Evolutionary conservation across 129 eudicot species (phyloP).

Genomic region (Lactuca saligna): DNA sequence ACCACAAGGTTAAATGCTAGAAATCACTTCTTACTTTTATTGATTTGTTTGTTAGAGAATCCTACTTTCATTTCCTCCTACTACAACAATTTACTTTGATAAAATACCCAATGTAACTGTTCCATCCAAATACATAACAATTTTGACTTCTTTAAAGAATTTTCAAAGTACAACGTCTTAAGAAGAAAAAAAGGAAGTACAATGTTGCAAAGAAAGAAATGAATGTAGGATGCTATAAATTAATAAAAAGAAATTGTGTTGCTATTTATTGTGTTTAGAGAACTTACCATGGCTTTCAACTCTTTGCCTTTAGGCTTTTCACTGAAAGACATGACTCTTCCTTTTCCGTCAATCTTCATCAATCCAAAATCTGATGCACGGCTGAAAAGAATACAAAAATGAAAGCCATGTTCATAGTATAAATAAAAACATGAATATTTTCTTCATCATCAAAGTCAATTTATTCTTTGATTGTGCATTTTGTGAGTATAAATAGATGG

Average conservation of each 20-base stretch:
- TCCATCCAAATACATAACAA: neutral
- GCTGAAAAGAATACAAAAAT: constrained; percentile 31
- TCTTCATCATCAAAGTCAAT: neutral
- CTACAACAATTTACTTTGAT: neutral
- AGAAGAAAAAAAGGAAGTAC: too few relatives aligned
- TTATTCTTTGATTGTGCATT: neutral
- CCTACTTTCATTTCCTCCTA: neutral
- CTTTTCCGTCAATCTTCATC: constrained; percentile 87
- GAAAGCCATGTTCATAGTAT: neutral
- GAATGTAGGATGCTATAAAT: neutral
- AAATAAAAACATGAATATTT: too few relatives aligned
- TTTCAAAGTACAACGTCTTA: neutral
- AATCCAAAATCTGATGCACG: constrained; percentile 99
- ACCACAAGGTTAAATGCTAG: constrained; percentile 34
- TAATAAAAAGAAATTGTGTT: too few relatives aligned
- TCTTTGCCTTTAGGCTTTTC: constrained; percentile 94
- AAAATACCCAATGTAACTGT: neutral
- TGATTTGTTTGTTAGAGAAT: neutral
- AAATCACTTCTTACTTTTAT: neutral
- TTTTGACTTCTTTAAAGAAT: neutral
- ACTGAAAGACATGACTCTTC: constrained; percentile 77
- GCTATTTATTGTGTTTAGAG: neutral
- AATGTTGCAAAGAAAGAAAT: neutral
- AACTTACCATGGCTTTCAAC: constrained; percentile 78
- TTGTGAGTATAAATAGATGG: neutral